These are phyloP conservation scores for Grammothele lineata DNA, from an alignment of 768 basidiomycete species.

Conservation along the genomic window DNA sequence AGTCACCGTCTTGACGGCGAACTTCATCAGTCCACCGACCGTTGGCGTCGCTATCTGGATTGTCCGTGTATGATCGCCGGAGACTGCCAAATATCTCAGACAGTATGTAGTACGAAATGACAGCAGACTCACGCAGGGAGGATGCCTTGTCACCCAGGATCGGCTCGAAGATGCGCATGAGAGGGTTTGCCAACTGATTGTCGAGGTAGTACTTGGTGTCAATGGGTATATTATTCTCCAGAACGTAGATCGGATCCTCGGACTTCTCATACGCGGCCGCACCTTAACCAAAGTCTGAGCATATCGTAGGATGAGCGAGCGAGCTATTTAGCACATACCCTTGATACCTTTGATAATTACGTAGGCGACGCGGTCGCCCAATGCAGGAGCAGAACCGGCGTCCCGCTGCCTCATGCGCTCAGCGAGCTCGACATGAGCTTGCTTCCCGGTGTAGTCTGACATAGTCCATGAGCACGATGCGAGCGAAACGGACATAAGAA, in stretches of 20 bases:
- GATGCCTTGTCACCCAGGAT: slow-evolving; percentile 90
- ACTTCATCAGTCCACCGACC: slow-evolving; percentile 97
- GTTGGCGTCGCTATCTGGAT: slow-evolving; percentile 97
- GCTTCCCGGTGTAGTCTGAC: slow-evolving; percentile 88
- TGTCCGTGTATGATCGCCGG: slow-evolving; percentile 92
- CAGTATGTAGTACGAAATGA: slow-evolving; percentile 4
- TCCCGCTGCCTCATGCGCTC: slow-evolving; percentile 96
- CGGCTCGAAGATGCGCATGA: slow-evolving; percentile 97
- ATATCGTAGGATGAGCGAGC: slow-evolving; percentile 32
- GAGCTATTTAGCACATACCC: slow-evolving; percentile 40
- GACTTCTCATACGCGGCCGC: slow-evolving; percentile 99
- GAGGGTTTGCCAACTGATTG: slow-evolving; percentile 94
- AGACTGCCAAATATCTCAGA: slow-evolving; percentile 69
- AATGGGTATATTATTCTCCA: slow-evolving; percentile 97
- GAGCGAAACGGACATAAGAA: too few relatives aligned
- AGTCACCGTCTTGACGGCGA: slow-evolving; percentile 92
- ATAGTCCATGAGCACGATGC: background rate
- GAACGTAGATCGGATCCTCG: slow-evolving; percentile 94
- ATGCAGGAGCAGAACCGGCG: slow-evolving; percentile 93
- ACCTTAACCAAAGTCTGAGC: too few relatives aligned
- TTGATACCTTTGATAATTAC: slow-evolving; percentile 97
- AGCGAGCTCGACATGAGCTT: slow-evolving; percentile 94
- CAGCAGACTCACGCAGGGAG: slow-evolving; percentile 61
- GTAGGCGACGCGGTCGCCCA: slow-evolving; percentile 98
- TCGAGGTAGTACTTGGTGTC: slow-evolving; percentile 98